Evolutionary conservation across 129 eudicot species (phyloP).

Genomic region (Erigeron canadensis): DNA sequence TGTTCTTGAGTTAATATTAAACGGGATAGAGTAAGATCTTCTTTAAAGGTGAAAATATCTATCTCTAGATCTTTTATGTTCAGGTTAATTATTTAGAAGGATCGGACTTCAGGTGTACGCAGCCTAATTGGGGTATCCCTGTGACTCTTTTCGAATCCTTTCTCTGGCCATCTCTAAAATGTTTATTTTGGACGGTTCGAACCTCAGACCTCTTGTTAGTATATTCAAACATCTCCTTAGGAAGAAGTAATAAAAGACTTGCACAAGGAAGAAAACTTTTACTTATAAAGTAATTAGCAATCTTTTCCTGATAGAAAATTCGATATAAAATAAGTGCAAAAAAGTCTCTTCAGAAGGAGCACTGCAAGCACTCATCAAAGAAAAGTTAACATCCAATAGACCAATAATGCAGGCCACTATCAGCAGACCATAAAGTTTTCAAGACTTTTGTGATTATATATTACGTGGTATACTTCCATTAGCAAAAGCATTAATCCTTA

Average conservation of each 20-base stretch:
- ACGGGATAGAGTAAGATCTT: no score
- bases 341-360: conserved; percentile 1
- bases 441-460: conserved; percentile 8
- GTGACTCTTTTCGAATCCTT: no score
- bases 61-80: no score
- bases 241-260: neutral
- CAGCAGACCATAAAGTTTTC: conserved; percentile 28
- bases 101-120: no score
- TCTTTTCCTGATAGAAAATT: conserved; percentile 11
- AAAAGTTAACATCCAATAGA: conserved; percentile 23
- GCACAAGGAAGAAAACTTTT: neutral
- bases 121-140: no score
- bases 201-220: no score
- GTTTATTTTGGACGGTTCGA: no score
- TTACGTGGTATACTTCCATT: conserved; percentile 33
- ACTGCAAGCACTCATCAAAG: conserved; percentile 25
- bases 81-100: no score
- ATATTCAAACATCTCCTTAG: no score
- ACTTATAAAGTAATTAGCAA: neutral
- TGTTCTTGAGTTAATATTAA: neutral
- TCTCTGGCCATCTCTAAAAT: no score
- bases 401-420: conserved; percentile 18
- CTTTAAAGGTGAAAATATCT: no score
- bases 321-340: neutral
- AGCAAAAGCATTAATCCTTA: conserved; percentile 22